Conservation (phyloP, 2,329 filamentous ascomycete species). For the Epichloe glyceriae region DNA sequence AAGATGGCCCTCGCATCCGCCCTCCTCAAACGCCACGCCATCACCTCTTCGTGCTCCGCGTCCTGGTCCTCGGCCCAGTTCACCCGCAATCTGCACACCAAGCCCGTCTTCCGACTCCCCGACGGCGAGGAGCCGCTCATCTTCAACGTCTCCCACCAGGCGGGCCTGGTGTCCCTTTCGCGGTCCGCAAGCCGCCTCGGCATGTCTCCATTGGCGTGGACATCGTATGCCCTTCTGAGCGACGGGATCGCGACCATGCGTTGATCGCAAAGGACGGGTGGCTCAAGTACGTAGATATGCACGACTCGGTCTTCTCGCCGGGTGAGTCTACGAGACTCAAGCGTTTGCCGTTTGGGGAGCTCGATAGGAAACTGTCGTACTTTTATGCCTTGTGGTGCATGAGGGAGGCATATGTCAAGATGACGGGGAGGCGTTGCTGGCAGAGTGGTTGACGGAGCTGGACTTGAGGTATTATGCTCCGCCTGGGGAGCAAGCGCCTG, state of each 20-base stretch:
- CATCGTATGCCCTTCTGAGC: conserved; percentile 62
- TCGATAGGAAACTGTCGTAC: conserved; percentile 39
- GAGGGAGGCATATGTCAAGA: conserved; percentile 72
- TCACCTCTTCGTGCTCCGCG: conserved; percentile 43
- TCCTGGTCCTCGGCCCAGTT: conserved; percentile 48
- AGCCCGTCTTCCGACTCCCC: conserved; percentile 39
- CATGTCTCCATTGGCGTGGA: conserved; percentile 51
- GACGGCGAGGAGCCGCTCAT: conserved; percentile 34
- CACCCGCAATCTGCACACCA: conserved; percentile 40
- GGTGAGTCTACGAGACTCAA: conserved; percentile 52
- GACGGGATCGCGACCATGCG: conserved; percentile 46
- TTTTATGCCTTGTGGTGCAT: conserved; percentile 73
- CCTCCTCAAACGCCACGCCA: conserved; percentile 59
- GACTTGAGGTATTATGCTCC: conserved; percentile 54
- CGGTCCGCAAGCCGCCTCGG: conserved; percentile 25
- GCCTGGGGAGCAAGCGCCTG: conserved; percentile 24
- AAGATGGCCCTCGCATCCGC: conserved; percentile 62
- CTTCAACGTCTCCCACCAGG: conserved; percentile 73
- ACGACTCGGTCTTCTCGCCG: conserved; percentile 54
- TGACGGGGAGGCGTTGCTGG: conserved; percentile 65
- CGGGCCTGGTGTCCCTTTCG: conserved; percentile 59
- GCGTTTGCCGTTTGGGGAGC: conserved; percentile 18
- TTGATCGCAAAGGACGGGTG: conserved; percentile 48
- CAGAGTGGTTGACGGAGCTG: conserved; percentile 56
- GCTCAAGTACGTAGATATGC: conserved; percentile 55